A percentile compares a stretch with the other conserved stretches of the same genome.
Conservation (phyloP, 805 yeast species). For the Teunomyces kruisii region DNA sequence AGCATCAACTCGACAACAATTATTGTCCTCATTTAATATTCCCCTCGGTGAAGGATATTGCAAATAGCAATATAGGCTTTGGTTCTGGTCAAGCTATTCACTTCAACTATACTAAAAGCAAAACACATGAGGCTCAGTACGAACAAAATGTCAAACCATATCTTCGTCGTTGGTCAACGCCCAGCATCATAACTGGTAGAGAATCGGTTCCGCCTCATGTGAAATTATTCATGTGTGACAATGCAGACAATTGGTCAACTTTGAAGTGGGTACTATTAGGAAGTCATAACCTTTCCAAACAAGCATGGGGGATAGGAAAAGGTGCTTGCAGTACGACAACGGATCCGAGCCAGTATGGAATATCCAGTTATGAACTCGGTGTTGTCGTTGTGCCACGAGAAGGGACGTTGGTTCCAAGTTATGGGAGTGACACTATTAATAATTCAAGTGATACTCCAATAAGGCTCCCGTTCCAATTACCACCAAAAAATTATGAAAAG, state of each 20-base stretch:
- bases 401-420: constrained; percentile 42
- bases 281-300: constrained; percentile 71
- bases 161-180: constrained; percentile 44
- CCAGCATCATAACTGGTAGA: constrained; percentile 25
- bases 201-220: constrained; percentile 59
- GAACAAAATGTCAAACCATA: constrained; percentile 39
- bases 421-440: constrained; percentile 32
- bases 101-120: constrained; percentile 33
- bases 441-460: constrained; percentile 29
- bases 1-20: constrained; percentile 23
- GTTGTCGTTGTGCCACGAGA: constrained; percentile 24
- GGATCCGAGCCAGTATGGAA: constrained; percentile 22
- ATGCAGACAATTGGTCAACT: constrained; percentile 48
- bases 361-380: constrained; percentile 41
- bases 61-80: constrained; percentile 43
- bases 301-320: constrained; percentile 69
- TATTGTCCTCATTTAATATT: constrained; percentile 39
- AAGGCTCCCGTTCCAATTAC: constrained; percentile 54
- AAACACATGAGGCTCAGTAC: constrained; percentile 34
- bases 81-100: constrained; percentile 52
- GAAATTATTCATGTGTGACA: constrained; percentile 59
- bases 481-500: constrained; percentile 41
- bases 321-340: constrained; percentile 11
- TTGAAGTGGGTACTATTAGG: constrained; percentile 72
- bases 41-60: constrained; percentile 45